A percentile compares a stretch with the other conserved stretches of the same genome.
These are phyloP conservation scores for Lavandula angustifolia DNA, from an alignment of 257 asterid genomes.

Conservation along the genomic window DNA sequence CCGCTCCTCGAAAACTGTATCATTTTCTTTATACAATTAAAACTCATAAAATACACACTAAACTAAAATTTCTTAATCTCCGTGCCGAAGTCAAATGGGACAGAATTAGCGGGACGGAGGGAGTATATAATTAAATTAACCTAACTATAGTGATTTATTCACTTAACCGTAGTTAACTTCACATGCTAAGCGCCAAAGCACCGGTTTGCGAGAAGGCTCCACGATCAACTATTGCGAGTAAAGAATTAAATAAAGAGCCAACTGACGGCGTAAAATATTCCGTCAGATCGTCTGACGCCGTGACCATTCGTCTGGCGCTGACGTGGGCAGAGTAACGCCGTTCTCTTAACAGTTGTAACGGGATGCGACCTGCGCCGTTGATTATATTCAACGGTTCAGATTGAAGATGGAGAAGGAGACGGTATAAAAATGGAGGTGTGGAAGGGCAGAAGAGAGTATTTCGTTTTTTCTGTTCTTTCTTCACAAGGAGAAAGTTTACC, in stretches of 20 bases:
- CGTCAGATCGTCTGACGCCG: constrained; percentile 45
- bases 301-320: constrained; percentile 24
- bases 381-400: constrained; percentile 41
- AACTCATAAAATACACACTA: too few species aligned
- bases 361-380: constrained; percentile 39
- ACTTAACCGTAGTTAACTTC: constrained; percentile 28
- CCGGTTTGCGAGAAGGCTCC: constrained; percentile 44
- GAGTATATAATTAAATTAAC: not conserved
- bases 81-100: too few species aligned
- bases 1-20: too few species aligned
- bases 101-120: too few species aligned
- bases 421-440: constrained; percentile 58
- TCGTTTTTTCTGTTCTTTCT: constrained; percentile 40
- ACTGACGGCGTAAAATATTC: constrained; percentile 44
- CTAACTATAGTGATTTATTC: constrained; percentile 27
- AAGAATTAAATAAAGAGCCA: constrained; percentile 16
- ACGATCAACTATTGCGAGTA: constrained; percentile 33
- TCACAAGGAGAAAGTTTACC: constrained; percentile 39
- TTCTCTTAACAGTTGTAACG: constrained; percentile 32
- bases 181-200: constrained; percentile 19
- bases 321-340: constrained; percentile 38
- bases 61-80: too few species aligned
- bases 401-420: constrained; percentile 37
- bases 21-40: too few species aligned
- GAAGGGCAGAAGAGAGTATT: constrained; percentile 45